Conservation (phyloP, 352 stramenopile genomes). For the Phytopythium aichiense region DNA sequence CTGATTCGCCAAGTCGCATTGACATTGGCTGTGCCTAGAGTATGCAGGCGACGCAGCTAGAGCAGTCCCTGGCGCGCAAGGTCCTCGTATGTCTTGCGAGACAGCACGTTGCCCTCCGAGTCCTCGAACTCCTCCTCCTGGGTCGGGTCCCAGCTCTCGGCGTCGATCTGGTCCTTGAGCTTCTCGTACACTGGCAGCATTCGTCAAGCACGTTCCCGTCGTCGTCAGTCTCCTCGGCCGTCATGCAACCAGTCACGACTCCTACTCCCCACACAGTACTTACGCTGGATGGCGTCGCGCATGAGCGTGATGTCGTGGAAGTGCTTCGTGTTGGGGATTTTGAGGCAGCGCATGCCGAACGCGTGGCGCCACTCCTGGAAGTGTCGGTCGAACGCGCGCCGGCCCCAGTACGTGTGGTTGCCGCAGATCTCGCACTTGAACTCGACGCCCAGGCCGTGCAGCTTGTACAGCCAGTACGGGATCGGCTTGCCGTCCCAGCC, state of each 20-base stretch:
- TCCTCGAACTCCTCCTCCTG: slow-evolving; percentile 99
- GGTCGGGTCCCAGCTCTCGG: slow-evolving; percentile 91
- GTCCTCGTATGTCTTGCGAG: slow-evolving; percentile 97
- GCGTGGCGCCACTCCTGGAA: slow-evolving; percentile 98
- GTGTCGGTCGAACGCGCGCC: slow-evolving; percentile 95
- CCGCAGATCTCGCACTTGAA: slow-evolving; percentile 99
- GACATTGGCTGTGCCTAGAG: background rate
- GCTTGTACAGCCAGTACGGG: slow-evolving; percentile 99
- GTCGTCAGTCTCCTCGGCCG: background rate
- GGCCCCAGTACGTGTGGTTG: slow-evolving; percentile 97
- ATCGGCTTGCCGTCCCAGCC: slow-evolving; percentile 99
- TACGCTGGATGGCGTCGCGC: slow-evolving; percentile 91
- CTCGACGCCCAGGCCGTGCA: slow-evolving; percentile 98
- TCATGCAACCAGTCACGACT: background rate
- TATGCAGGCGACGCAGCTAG: slow-evolving; percentile 27
- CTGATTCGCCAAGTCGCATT: background rate
- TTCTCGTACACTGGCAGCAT: slow-evolving; percentile 91
- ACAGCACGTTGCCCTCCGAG: slow-evolving; percentile 98
- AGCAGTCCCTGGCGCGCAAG: slow-evolving; percentile 96
- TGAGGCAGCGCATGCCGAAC: slow-evolving; percentile 98
- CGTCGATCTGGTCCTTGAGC: slow-evolving; percentile 92
- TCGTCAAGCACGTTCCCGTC: slow-evolving; percentile 12
- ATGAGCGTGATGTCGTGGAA: slow-evolving; percentile 99
- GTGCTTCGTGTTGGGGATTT: slow-evolving; percentile 99
- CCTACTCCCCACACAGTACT: slow-evolving; percentile 9